Evolutionary conservation across 2,329 filamentous ascomycete species (phyloP).

Genomic region (Acarospora socialis): DNA sequence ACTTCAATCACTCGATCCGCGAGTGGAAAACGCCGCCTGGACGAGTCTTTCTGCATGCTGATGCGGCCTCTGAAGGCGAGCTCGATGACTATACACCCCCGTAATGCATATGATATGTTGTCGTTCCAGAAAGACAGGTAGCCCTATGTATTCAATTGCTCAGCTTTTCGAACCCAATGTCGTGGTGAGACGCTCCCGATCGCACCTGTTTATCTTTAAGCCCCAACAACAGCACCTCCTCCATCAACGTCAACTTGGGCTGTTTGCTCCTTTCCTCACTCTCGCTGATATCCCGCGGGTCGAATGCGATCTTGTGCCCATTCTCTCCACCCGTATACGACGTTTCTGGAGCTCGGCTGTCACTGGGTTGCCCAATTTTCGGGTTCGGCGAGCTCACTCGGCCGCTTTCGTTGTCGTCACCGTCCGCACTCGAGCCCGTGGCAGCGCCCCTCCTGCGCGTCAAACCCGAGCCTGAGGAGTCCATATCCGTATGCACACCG

Average conservation of each 20-base stretch:
- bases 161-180: background rate
- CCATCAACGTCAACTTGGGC: conserved; percentile 96
- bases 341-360: conserved; percentile 49
- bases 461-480: no score
- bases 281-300: conserved; percentile 94
- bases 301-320: conserved; percentile 96
- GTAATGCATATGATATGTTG: conserved; percentile 95
- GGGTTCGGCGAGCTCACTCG: conserved; percentile 53
- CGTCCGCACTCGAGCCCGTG: conserved; percentile 39
- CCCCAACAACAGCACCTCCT: conserved; percentile 88
- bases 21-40: conserved; percentile 78
- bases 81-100: conserved; percentile 97
- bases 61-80: conserved; percentile 89
- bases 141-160: conserved; percentile 44
- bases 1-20: conserved; percentile 93
- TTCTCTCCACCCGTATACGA: conserved; percentile 79
- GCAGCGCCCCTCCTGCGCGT: conserved; percentile 54
- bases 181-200: conserved; percentile 3
- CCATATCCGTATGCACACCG: no score
- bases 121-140: conserved; percentile 99
- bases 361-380: conserved; percentile 43
- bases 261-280: conserved; percentile 93
- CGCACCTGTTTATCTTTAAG: conserved; percentile 96
- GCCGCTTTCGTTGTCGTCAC: conserved; percentile 46
- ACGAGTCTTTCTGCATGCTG: conserved; percentile 96